Base-by-base conservation (phyloP, 345 rosid species). In the Geranium brycei region DNA sequence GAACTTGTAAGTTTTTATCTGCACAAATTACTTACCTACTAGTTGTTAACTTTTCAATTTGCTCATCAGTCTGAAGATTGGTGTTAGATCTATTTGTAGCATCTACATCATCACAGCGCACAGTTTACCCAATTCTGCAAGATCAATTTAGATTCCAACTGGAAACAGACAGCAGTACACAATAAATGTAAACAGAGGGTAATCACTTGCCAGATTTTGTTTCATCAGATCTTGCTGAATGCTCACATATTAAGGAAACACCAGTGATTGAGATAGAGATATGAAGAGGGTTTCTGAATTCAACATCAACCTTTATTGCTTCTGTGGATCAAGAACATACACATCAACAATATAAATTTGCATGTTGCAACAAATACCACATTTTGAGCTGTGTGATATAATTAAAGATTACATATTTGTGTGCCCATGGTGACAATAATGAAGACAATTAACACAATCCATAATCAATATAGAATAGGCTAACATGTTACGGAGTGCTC, bases 221-320 rank as follows among this genome's bases (percentile, higher is more conserved):
- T 63, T 87, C 96, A 68, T 86, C 96, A 66, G 89, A 73, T 59
- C 62, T 77, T 64, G 71, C 64, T 64, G 79, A 77, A 69, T 82
- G 91, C 71, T 88, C 88, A 67, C 95, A 88, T 63, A 90, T 84
- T 80, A 93, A 81, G 68, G 91, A 80, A 73, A 91, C 85, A 55
- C 72, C 67, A 30, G 89, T 78, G 63, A 91, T 64, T 64, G 96
- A 83, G 76, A 90, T 79, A 55, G 91, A 77, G 55, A 88, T 78
- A 68, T 84, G 86, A 71, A 93, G 76, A 55, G 99, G 97, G 71
- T 93, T 93, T 77, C 73, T 78, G 72, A 93, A 84, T 78, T 87
- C 92, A 62, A 91, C 66, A 71, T 68, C 82, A 66, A 93, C 85
- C 78, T 77, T 80, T 75, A 91, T 79, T 15, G 92, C 75, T 78